phyloP scores from a whole-genome alignment of 1,284 basidiomycete genomes.

The Naganishia albida region DNA sequence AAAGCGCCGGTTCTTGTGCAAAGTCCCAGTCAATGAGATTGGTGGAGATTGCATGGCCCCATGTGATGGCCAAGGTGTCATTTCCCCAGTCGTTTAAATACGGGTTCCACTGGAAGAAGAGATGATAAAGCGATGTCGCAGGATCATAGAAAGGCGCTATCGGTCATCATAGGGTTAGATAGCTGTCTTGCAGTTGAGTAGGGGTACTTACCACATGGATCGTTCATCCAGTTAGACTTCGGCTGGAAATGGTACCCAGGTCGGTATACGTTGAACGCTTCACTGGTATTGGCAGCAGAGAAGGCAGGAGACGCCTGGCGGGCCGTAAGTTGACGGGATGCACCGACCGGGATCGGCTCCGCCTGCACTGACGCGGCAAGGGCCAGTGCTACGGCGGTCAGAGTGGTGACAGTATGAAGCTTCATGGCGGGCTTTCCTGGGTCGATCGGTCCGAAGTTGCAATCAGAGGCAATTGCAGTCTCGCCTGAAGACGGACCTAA shows the following conservation, averaged over 20 bases:
- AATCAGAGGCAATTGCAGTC: too few relatives aligned
- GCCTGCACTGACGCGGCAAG: too few relatives aligned
- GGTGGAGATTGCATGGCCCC: slow-evolving; percentile 37
- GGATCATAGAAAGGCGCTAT: slow-evolving; percentile 34
- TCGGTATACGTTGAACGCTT: slow-evolving; percentile 6
- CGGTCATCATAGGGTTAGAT: background rate
- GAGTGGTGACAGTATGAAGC: too few relatives aligned
- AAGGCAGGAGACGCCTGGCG: too few relatives aligned
- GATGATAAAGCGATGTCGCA: slow-evolving; percentile 34
- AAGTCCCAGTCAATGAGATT: slow-evolving; percentile 37
- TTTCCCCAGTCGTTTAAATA: slow-evolving; percentile 34
- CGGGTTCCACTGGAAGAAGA: slow-evolving; percentile 40
- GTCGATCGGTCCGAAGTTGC: too few relatives aligned
- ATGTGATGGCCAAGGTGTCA: slow-evolving; percentile 31
- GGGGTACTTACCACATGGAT: slow-evolving; percentile 12
- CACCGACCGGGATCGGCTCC: too few relatives aligned
- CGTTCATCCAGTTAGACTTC: slow-evolving; percentile 23
- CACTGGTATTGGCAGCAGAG: too few relatives aligned
- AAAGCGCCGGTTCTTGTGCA: slow-evolving; percentile 23
- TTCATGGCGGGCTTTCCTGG: too few relatives aligned
- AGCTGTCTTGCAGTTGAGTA: background rate
- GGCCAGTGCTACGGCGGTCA: too few relatives aligned
- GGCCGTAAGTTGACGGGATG: too few relatives aligned
- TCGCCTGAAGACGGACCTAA: too few relatives aligned
- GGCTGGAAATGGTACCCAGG: slow-evolving; percentile 24